phyloP scores from a whole-genome alignment of 2,329 filamentous ascomycete genomes.

The Aspergillus phoenicis region DNA sequence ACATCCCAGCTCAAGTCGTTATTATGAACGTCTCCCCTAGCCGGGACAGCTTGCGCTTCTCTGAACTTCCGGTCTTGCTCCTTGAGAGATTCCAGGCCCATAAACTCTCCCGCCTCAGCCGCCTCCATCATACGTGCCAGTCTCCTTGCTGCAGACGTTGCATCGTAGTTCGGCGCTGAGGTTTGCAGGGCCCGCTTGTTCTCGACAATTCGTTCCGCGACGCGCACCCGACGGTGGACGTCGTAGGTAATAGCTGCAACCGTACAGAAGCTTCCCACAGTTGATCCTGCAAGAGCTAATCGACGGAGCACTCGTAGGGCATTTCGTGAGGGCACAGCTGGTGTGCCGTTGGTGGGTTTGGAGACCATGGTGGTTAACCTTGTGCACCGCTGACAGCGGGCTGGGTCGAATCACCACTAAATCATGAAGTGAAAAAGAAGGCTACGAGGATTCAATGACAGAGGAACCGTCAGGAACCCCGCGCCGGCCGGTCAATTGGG shows the following conservation, averaged over 20 bases:
- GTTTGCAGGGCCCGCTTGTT: constrained; percentile 47
- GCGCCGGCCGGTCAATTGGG: neutral
- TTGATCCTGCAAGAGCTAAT: constrained; percentile 39
- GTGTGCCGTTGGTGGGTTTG: constrained; percentile 31
- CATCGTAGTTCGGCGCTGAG: constrained; percentile 46
- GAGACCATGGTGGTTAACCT: constrained; percentile 34
- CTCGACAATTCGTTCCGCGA: constrained; percentile 48
- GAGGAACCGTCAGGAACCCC: neutral
- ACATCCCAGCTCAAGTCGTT: neutral
- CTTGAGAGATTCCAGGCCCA: constrained; percentile 42
- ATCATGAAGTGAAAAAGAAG: constrained; percentile 16
- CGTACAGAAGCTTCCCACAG: constrained; percentile 45
- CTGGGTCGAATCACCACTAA: constrained; percentile 14
- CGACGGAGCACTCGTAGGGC: constrained; percentile 45
- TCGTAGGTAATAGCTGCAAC: constrained; percentile 47
- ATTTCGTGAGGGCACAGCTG: constrained; percentile 47
- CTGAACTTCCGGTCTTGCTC: constrained; percentile 26
- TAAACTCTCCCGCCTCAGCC: constrained; percentile 48
- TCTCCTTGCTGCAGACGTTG: constrained; percentile 39
- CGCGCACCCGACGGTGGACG: constrained; percentile 41
- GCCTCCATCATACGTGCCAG: constrained; percentile 48
- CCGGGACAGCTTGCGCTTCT: constrained; percentile 13
- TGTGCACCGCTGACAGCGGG: constrained; percentile 32
- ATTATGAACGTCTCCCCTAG: neutral
- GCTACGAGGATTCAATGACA: neutral